A percentile compares a stretch with the other conserved stretches of the same genome.
These are phyloP conservation scores for Panicum virgatum DNA, from an alignment of 202 grass and related monocot species.

Conservation along the genomic window DNA sequence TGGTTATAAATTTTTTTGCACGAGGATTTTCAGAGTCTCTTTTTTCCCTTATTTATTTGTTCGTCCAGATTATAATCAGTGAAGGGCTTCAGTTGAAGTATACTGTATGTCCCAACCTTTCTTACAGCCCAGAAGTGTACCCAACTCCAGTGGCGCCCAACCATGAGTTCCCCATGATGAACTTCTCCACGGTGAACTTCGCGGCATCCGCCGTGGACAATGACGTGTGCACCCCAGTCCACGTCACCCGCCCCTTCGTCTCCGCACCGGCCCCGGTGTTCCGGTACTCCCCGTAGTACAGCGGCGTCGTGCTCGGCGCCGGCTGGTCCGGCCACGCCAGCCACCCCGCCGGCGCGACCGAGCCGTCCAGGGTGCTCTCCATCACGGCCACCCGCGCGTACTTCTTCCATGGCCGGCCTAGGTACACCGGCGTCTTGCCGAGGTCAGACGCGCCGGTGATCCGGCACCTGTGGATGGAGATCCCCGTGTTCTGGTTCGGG, in stretches of 20 bases:
- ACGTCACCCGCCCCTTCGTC: slow-evolving; percentile 47
- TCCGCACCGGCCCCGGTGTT: slow-evolving; percentile 50
- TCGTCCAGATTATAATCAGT: background rate
- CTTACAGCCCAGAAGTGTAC: slow-evolving; percentile 55
- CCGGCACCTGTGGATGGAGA: slow-evolving; percentile 69
- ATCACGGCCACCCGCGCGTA: slow-evolving; percentile 70
- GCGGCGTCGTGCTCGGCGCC: slow-evolving; percentile 29
- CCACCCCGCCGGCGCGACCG: slow-evolving; percentile 53
- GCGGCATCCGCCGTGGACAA: slow-evolving; percentile 49
- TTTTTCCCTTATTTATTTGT: background rate
- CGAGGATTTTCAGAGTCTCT: too few species aligned
- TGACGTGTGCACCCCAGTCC: slow-evolving; percentile 48
- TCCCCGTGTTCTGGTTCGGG: slow-evolving; percentile 73
- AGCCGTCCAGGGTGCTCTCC: slow-evolving; percentile 46
- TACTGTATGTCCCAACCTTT: background rate
- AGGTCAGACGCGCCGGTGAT: slow-evolving; percentile 54
- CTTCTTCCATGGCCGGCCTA: slow-evolving; percentile 67
- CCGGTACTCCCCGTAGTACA: slow-evolving; percentile 77
- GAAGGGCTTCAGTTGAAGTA: background rate
- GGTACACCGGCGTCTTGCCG: slow-evolving; percentile 48
- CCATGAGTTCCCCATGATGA: slow-evolving; percentile 63
- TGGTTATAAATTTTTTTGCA: too few species aligned
- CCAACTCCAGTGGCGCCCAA: slow-evolving; percentile 44
- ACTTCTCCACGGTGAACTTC: slow-evolving; percentile 52
- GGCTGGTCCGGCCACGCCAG: slow-evolving; percentile 52